These are phyloP conservation scores for Penicillium oxalicum DNA, from an alignment of 2,329 filamentous ascomycete species.

Conservation along the genomic window DNA sequence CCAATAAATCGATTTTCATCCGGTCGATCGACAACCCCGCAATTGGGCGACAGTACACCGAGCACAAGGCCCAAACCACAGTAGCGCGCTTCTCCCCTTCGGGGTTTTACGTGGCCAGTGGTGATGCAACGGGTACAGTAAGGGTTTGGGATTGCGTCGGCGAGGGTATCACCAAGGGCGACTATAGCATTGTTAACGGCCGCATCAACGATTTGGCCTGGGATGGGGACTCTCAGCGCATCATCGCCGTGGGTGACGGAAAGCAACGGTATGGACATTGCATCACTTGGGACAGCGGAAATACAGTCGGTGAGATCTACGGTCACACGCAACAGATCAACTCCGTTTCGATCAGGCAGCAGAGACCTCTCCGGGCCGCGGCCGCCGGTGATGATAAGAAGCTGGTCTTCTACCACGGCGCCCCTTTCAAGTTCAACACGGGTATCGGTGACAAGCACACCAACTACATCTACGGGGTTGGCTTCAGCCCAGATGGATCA, in stretches of 20 bases:
- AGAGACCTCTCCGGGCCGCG: slow-evolving; percentile 82
- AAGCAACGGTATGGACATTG: slow-evolving; percentile 90
- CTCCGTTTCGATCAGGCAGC: slow-evolving; percentile 78
- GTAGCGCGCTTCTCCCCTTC: slow-evolving; percentile 91
- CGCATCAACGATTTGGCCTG: slow-evolving; percentile 95
- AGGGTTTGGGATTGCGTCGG: slow-evolving; percentile 87
- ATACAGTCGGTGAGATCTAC: slow-evolving; percentile 88
- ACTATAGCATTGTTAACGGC: slow-evolving; percentile 90
- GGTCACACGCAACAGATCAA: slow-evolving; percentile 91
- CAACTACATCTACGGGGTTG: slow-evolving; percentile 81
- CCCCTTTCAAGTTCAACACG: slow-evolving; percentile 92
- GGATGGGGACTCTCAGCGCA: slow-evolving; percentile 93
- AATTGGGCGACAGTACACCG: slow-evolving; percentile 80
- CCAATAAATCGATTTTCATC: slow-evolving; percentile 93
- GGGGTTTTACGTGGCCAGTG: slow-evolving; percentile 90
- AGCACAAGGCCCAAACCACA: slow-evolving; percentile 81
- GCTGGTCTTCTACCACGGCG: slow-evolving; percentile 87
- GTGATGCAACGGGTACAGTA: slow-evolving; percentile 77
- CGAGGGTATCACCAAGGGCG: slow-evolving; percentile 83
- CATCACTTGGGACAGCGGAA: slow-evolving; percentile 92
- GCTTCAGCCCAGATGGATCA: slow-evolving; percentile 83
- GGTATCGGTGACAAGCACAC: slow-evolving; percentile 73
- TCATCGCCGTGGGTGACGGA: slow-evolving; percentile 93
- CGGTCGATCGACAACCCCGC: slow-evolving; percentile 88
- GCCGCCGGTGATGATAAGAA: slow-evolving; percentile 87